These are phyloP conservation scores for Aspergillus diversus DNA, from an alignment of 495 filamentous ascomycete genomes.

Conservation along the genomic window DNA sequence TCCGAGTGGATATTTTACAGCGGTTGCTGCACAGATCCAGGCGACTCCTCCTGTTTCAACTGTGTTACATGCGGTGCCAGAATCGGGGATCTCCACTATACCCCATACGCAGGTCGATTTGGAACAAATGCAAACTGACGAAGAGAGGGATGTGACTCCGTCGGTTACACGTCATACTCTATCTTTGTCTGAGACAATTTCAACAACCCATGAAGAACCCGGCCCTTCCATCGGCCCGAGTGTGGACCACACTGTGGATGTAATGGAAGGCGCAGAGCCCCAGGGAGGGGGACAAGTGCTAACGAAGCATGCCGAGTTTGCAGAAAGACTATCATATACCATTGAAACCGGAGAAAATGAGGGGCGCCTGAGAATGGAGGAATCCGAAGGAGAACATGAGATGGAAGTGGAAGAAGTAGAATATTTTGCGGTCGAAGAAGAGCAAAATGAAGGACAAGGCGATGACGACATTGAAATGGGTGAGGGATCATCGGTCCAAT, in stretches of 20 bases:
- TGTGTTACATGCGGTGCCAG: constrained; percentile 6
- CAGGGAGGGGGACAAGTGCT: background rate
- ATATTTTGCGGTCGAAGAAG: background rate
- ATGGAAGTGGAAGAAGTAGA: constrained; percentile 5
- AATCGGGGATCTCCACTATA: background rate
- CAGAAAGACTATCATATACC: background rate
- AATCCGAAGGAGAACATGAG: background rate
- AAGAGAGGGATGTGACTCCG: background rate
- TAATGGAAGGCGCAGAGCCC: background rate
- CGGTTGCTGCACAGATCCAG: constrained; percentile 20
- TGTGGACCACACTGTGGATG: background rate
- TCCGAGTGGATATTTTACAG: constrained; percentile 38
- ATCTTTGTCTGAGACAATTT: background rate
- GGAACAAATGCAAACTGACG: background rate
- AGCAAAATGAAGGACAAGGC: background rate
- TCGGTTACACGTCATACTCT: background rate
- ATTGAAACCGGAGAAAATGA: background rate
- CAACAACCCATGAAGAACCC: background rate
- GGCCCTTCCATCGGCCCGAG: background rate
- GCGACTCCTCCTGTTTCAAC: constrained; percentile 21
- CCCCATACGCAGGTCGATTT: background rate
- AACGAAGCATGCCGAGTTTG: background rate
- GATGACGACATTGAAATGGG: constrained; percentile 1
- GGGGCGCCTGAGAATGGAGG: background rate
- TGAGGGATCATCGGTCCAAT: background rate